Conservation (phyloP, 805 yeast species). For the Huiozyma sinensis region DNA sequence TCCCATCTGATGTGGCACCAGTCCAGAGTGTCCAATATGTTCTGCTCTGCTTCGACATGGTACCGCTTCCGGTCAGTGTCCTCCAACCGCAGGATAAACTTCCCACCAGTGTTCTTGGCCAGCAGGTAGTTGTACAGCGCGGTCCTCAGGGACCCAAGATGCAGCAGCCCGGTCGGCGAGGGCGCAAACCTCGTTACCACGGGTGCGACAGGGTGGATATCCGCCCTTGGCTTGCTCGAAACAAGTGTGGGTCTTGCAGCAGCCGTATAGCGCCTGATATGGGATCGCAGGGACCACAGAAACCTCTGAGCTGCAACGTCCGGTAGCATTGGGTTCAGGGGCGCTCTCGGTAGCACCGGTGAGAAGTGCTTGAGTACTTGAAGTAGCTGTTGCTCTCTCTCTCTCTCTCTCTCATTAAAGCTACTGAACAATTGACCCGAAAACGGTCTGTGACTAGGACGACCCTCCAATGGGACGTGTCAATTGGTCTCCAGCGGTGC, state of each 20-base stretch:
- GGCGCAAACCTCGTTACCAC: constrained; percentile 94
- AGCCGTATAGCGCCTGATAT: neutral
- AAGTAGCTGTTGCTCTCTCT: too few relatives aligned
- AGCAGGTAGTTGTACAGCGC: constrained; percentile 81
- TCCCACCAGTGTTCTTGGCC: constrained; percentile 72
- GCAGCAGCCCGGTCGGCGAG: constrained; percentile 94
- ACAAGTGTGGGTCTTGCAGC: neutral
- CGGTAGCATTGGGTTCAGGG: neutral
- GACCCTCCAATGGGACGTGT: too few relatives aligned
- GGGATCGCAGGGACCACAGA: neutral
- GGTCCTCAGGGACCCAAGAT: constrained; percentile 86
- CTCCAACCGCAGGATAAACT: constrained; percentile 72
- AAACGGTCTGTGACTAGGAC: neutral
- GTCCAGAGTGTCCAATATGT: constrained; percentile 59
- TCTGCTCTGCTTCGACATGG: constrained; percentile 72
- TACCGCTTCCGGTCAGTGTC: constrained; percentile 84
- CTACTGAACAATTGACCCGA: neutral
- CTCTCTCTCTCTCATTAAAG: neutral
- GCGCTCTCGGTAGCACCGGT: neutral
- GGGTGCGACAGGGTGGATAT: constrained; percentile 38
- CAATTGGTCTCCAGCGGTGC: too few relatives aligned
- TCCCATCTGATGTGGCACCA: constrained; percentile 75
- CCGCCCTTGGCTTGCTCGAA: constrained; percentile 3
- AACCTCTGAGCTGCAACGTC: too few relatives aligned
- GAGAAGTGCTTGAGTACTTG: too few relatives aligned